Evolutionary conservation across 2,329 filamentous ascomycete genomes (phyloP).

Genomic region (Apiospora marii): DNA sequence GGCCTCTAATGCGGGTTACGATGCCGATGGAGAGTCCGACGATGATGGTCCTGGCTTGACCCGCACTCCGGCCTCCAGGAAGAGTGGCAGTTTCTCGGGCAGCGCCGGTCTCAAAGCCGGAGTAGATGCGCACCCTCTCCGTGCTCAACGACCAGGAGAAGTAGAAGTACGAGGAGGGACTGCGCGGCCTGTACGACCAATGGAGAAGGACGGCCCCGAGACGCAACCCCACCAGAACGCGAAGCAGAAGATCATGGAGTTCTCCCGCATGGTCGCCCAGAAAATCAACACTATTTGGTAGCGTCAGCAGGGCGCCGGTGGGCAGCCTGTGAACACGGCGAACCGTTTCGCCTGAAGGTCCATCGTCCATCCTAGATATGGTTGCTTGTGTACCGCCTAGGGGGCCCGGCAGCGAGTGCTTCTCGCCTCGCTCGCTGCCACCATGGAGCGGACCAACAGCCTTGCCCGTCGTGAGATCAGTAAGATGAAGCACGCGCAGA

Average conservation of each 20-base stretch:
- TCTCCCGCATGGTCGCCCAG: conserved; percentile 62
- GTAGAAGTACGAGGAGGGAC: conserved; percentile 64
- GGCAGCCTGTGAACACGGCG: neutral
- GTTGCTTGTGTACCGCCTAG: too few species aligned
- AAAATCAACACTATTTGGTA: conserved; percentile 54
- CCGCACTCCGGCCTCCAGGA: too few species aligned
- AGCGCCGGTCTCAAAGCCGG: conserved; percentile 51
- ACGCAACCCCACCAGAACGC: conserved; percentile 59
- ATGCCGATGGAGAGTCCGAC: too few species aligned
- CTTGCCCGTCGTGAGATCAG: conserved; percentile 61
- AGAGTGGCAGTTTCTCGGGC: conserved; percentile 9
- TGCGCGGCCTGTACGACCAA: conserved; percentile 60
- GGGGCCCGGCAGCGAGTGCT: too few species aligned
- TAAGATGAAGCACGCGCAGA: conserved; percentile 58
- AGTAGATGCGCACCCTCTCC: conserved; percentile 58
- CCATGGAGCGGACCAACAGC: conserved; percentile 56
- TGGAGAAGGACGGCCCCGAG: conserved; percentile 55
- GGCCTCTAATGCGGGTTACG: too few species aligned
- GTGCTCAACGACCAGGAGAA: conserved; percentile 64
- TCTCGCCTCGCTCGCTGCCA: conserved; percentile 33
- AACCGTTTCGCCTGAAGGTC: neutral
- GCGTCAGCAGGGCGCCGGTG: conserved; percentile 29
- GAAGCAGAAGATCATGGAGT: conserved; percentile 65
- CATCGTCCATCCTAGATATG: too few species aligned
- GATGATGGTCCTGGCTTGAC: too few species aligned